Evolutionary conservation across 2,329 filamentous ascomycete genomes (phyloP).

Genomic region (Diaporthe ilicicola): DNA sequence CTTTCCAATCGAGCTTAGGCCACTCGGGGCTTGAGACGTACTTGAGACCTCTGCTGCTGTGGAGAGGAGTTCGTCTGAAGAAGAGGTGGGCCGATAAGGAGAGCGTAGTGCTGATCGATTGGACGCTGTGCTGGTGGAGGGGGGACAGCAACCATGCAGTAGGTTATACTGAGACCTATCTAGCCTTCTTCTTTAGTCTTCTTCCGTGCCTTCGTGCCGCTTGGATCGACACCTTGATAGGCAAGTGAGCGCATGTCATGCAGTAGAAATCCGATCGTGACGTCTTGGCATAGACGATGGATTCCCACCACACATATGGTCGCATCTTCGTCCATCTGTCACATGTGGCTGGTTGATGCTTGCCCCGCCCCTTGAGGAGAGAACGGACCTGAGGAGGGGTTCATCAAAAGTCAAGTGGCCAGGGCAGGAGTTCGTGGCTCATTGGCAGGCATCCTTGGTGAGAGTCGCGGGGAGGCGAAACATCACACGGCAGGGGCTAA

Average conservation of each 20-base stretch:
- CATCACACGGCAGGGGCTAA: constrained; percentile 11
- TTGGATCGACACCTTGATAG: constrained; percentile 11
- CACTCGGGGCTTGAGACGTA: constrained; percentile 17
- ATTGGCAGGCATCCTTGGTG: constrained; percentile 4
- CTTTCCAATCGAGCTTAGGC: constrained; percentile 19
- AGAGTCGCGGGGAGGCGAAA: constrained; percentile 8
- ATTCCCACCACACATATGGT: not conserved
- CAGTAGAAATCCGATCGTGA: constrained; percentile 8
- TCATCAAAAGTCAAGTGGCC: not conserved
- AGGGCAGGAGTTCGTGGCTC: not conserved
- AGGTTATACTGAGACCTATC: not conserved
- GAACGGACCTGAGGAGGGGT: not conserved
- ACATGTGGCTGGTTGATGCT: not conserved
- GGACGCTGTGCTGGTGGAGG: not conserved
- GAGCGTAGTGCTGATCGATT: constrained; percentile 12
- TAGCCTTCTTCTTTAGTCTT: constrained; percentile 23
- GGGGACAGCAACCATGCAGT: constrained; percentile 7
- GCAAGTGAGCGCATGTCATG: not conserved
- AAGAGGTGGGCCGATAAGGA: constrained; percentile 21
- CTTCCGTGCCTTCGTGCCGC: constrained; percentile 4
- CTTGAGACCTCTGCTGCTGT: constrained; percentile 22
- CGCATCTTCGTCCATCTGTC: not conserved
- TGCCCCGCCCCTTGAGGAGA: not conserved
- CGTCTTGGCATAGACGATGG: not conserved
- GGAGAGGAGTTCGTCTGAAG: constrained; percentile 21